Evolutionary conservation across 140 eudicot genomes (phyloP).

Genomic region (Stevia rebaudiana): DNA sequence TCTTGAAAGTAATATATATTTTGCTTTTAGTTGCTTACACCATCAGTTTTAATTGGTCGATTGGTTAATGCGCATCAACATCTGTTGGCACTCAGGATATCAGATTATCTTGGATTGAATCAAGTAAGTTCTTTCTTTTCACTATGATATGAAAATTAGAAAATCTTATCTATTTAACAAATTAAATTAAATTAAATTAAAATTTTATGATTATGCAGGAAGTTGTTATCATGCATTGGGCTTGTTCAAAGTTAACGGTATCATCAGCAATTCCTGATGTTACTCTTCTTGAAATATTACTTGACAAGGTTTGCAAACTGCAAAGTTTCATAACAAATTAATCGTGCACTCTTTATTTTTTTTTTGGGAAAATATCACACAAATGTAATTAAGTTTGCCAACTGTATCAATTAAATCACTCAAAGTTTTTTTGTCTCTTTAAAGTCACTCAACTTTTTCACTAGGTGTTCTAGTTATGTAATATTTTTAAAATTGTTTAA

Average conservation of each 20-base stretch:
- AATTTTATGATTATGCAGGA: slow-evolving; percentile 56
- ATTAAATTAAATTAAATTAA: background rate
- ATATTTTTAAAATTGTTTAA: too few relatives aligned
- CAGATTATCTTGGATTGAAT: slow-evolving; percentile 76
- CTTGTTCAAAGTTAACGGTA: slow-evolving; percentile 75
- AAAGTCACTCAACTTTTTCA: too few relatives aligned
- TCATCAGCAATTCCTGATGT: slow-evolving; percentile 66
- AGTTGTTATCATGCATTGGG: slow-evolving; percentile 98
- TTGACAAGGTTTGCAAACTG: slow-evolving; percentile 61
- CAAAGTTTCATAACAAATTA: background rate
- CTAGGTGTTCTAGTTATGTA: too few relatives aligned
- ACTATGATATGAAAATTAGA: background rate
- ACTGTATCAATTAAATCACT: too few relatives aligned
- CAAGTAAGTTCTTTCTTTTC: slow-evolving; percentile 50
- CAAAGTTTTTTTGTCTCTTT: too few relatives aligned
- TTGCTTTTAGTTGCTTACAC: slow-evolving; percentile 70
- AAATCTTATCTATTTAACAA: background rate
- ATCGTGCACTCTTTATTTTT: background rate
- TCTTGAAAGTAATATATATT: background rate
- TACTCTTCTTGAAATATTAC: slow-evolving; percentile 65
- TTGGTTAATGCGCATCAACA: slow-evolving; percentile 85
- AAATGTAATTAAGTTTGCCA: too few relatives aligned
- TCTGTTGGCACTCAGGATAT: slow-evolving; percentile 76
- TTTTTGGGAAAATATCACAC: too few relatives aligned
- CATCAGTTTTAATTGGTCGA: slow-evolving; percentile 87